Evolutionary conservation across 78 protist genomes (phyloP).

Genomic region (Isochrysis galbana): DNA sequence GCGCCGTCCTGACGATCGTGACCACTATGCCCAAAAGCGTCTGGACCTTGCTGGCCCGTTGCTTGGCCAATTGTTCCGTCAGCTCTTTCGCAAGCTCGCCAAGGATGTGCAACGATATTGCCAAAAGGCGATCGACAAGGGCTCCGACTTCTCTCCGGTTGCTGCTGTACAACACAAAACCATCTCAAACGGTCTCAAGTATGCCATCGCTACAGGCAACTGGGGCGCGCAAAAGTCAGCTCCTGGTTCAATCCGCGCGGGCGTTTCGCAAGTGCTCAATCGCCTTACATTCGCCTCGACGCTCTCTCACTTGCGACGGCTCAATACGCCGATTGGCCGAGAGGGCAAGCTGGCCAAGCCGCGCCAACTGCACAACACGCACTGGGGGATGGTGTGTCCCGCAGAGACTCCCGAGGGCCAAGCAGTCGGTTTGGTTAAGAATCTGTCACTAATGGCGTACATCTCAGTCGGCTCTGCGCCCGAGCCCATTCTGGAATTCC

Average conservation of each 20-base stretch:
- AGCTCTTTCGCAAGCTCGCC: conserved; percentile 66
- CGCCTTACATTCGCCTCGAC: conserved; percentile 95
- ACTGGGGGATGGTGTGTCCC: conserved; percentile 99
- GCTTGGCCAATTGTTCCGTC: conserved; percentile 80
- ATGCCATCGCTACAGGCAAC: conserved; percentile 98
- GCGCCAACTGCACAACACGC: conserved; percentile 97
- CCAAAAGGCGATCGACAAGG: conserved; percentile 46
- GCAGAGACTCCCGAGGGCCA: conserved; percentile 97
- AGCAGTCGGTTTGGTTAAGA: conserved; percentile 92
- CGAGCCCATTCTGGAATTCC: conserved; percentile 52
- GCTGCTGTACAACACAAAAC: conserved; percentile 63
- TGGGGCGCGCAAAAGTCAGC: conserved; percentile 75
- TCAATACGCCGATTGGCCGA: conserved; percentile 95
- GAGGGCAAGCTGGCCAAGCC: conserved; percentile 92
- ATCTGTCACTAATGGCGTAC: conserved; percentile 93
- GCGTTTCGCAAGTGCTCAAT: conserved; percentile 79
- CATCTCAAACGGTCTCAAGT: conserved; percentile 87
- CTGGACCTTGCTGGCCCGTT: conserved; percentile 92
- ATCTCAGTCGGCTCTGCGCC: conserved; percentile 84
- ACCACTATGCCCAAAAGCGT: conserved; percentile 99
- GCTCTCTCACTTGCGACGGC: conserved; percentile 95
- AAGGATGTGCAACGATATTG: neutral
- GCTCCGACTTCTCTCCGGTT: conserved; percentile 55
- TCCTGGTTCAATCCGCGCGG: conserved; percentile 12
- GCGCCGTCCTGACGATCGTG: conserved; percentile 72